A percentile compares a stretch with the other conserved stretches of the same genome.
phyloP scores from a whole-genome alignment of 2,329 filamentous ascomycete genomes.

The Boeremia exigua region DNA sequence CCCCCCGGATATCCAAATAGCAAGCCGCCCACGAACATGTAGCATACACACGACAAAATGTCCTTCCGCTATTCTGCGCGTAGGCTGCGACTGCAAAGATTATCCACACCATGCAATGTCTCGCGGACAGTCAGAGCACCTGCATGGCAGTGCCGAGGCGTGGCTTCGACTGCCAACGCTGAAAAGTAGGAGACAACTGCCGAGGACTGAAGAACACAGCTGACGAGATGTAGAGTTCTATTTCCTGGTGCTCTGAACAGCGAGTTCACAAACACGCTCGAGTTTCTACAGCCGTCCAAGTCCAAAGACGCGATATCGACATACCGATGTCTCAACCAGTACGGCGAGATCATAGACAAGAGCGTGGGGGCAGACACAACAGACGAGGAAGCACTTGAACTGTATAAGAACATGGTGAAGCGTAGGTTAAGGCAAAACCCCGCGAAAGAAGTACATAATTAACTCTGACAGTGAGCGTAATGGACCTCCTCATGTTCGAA shows the following conservation, averaged over 20 bases:
- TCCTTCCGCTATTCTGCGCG: constrained; percentile 41
- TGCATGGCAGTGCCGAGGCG: constrained; percentile 54
- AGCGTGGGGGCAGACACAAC: constrained; percentile 70
- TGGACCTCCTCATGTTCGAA: constrained; percentile 98
- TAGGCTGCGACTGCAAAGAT: constrained; percentile 28
- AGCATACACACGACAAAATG: constrained; percentile 35
- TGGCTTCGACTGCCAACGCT: constrained; percentile 65
- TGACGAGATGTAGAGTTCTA: constrained; percentile 54
- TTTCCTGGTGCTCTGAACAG: constrained; percentile 97
- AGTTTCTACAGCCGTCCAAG: constrained; percentile 73
- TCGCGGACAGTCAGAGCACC: constrained; percentile 21
- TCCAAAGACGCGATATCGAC: constrained; percentile 81
- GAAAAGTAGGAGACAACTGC: constrained; percentile 60
- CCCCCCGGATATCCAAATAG: constrained; percentile 29
- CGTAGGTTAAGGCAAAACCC: constrained; percentile 42
- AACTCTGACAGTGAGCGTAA: constrained; percentile 68
- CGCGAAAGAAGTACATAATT: background rate
- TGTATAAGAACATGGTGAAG: constrained; percentile 70
- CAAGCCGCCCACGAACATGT: constrained; percentile 28
- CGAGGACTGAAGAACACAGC: background rate
- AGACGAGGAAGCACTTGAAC: constrained; percentile 64
- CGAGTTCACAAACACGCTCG: constrained; percentile 81
- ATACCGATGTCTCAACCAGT: constrained; percentile 88
- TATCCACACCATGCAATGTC: constrained; percentile 22
- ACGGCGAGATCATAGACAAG: constrained; percentile 81